phyloP scores from a whole-genome alignment of 805 yeast genomes.

The Suhomyces sp. region DNA sequence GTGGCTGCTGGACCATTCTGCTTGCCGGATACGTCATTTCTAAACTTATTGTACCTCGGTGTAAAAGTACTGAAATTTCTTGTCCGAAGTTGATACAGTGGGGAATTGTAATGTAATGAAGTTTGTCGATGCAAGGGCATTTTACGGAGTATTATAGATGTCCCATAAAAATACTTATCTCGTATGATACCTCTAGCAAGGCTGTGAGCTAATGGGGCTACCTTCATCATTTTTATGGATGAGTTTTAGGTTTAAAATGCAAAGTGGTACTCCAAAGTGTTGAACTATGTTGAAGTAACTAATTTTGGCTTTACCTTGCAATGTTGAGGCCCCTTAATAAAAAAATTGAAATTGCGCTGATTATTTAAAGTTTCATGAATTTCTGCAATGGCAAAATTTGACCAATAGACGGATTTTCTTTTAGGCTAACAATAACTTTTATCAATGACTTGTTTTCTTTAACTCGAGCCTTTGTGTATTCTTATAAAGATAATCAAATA shows the following conservation, averaged over 20 bases:
- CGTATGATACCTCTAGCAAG: background rate
- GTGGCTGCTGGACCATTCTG: conserved; percentile 4
- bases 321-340: background rate
- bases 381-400: background rate
- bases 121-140: background rate
- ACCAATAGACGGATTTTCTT: background rate
- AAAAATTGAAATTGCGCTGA: background rate
- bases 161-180: background rate
- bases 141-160: background rate
- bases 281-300: background rate
- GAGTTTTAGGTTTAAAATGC: background rate
- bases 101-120: background rate
- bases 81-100: background rate
- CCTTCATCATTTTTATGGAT: background rate
- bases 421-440: background rate
- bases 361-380: background rate
- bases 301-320: too few relatives aligned
- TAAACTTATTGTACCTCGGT: background rate
- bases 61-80: background rate
- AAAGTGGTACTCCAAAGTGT: background rate
- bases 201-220: background rate
- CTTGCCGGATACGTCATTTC: background rate
- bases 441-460: background rate
- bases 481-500: background rate
- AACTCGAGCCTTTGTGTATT: background rate